Percentiles rank a stretch among this genome's conserved stretches.
phyloP scores from a whole-genome alignment of 352 stramenopile species.

The Phytophthora vignae region DNA sequence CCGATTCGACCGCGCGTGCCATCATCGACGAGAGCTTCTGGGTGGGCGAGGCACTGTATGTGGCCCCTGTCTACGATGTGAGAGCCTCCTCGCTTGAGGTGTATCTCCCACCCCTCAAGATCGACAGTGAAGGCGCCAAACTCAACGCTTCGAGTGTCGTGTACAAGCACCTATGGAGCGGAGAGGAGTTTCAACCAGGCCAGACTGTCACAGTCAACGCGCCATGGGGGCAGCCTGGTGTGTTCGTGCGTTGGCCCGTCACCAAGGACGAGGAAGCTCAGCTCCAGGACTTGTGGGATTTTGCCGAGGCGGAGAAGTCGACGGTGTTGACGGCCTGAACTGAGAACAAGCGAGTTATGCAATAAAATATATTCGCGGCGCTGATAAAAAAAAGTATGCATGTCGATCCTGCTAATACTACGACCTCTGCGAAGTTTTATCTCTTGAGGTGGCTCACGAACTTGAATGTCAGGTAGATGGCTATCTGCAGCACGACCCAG shows the following conservation, averaged over 20 bases:
- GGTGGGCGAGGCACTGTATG: conserved; percentile 33
- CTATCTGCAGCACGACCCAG: conserved; percentile 60
- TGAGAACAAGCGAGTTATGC: background rate
- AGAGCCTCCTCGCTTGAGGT: conserved; percentile 27
- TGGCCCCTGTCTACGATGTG: conserved; percentile 38
- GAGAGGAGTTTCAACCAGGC: conserved; percentile 18
- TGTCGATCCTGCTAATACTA: background rate
- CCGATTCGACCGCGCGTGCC: conserved; percentile 10
- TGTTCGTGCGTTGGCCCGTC: conserved; percentile 38
- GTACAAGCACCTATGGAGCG: conserved; percentile 37
- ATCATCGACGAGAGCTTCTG: conserved; percentile 39
- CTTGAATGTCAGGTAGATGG: conserved; percentile 70
- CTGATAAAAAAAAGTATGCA: background rate
- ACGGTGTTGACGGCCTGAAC: conserved; percentile 16
- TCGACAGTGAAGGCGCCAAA: conserved; percentile 22
- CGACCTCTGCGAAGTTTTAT: conserved; percentile 27
- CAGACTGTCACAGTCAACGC: conserved; percentile 31
- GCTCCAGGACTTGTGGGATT: conserved; percentile 31
- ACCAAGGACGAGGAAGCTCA: conserved; percentile 31
- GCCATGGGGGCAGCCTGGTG: conserved; percentile 24
- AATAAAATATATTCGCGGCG: conserved; percentile 2
- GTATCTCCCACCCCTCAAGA: conserved; percentile 32
- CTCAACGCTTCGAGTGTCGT: conserved; percentile 24
- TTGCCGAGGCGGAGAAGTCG: conserved; percentile 29
- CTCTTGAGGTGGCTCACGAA: conserved; percentile 75